Conservation (phyloP, 202 grass and related monocot species). For the Alloteropsis angusta region DNA sequence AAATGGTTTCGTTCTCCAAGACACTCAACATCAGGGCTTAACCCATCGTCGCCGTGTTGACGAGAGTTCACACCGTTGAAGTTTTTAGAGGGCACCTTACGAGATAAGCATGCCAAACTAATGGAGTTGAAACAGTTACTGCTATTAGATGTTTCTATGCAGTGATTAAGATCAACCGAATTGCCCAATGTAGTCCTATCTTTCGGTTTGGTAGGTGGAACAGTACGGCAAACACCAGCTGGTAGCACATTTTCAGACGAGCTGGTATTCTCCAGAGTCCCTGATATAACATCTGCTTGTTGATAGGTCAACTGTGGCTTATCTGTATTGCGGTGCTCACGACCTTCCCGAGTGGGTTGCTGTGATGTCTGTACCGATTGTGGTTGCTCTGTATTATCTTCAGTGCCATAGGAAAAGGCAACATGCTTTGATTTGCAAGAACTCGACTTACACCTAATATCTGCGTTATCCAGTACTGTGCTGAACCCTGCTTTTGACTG, state of each 20-base stretch:
- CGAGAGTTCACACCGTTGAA: neutral
- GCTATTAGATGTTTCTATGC: conserved; percentile 20
- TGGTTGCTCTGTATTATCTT: conserved; percentile 22
- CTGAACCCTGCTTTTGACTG: conserved; percentile 24
- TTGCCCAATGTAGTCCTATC: neutral
- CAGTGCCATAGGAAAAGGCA: conserved; percentile 39
- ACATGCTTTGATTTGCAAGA: conserved; percentile 44
- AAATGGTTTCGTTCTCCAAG: conserved; percentile 24
- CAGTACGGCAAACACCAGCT: neutral
- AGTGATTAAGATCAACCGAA: conserved; percentile 41
- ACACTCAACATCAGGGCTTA: conserved; percentile 18
- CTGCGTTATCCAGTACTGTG: conserved; percentile 1
- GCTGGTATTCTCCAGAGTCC: neutral
- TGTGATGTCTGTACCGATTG: conserved; percentile 25
- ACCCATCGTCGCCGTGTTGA: conserved; percentile 6
- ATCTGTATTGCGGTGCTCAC: conserved; percentile 5
- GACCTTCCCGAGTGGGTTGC: conserved; percentile 9
- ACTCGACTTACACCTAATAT: conserved; percentile 4
- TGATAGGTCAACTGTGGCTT: conserved; percentile 11
- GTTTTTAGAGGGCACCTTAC: conserved; percentile 13
- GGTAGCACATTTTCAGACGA: conserved; percentile 30
- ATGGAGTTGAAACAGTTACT: conserved; percentile 10
- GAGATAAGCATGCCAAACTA: conserved; percentile 26
- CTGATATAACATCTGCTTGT: conserved; percentile 13
- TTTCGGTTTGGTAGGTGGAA: conserved; percentile 9